Base-by-base conservation (phyloP, 805 yeast genomes). In the Zygotorulaspora florentina region DNA sequence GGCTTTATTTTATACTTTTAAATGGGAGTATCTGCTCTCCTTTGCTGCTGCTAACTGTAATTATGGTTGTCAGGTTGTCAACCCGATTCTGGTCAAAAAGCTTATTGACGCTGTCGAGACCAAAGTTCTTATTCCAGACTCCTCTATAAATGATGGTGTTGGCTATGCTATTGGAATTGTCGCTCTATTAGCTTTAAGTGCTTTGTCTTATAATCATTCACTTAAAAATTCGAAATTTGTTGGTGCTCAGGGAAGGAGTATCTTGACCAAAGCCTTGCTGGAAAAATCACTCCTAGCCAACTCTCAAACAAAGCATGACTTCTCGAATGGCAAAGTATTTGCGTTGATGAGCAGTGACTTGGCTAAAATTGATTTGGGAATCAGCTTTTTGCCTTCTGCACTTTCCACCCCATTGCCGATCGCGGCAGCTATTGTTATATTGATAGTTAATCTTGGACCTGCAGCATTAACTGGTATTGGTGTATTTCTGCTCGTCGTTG, bases 261-360 rank as follows among this genome's bases (percentile, higher is more conserved):
- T 83, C 7, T 63, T 87, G 40, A 83, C 85, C 2, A 80, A 85
- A 40, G 81, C 82, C 2, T 59, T 86, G 25, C 68, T 84, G 40
- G 79, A 77, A 44, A 87, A 87, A 58, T 73, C 89, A 0, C 76
- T 85, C 53, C 69, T 59, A 37, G 69, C 86, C 10, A 74, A 75
- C 50, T 74, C 80, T 4, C 65, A 69, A 40, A 73, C 88, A 2
- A 73, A 75, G 43, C 74, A 75, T 53, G 65, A 70, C 39, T 85
- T 62, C 58, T 74, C 89, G 0, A 67, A 79, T 13, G 81, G 89
- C 25, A 76, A 73, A 43, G 73, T 87, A 48, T 85, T 95, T 11
- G 80, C 88, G 4, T 60, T 86, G 62, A 73, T 87, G 73, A 83
- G 90, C 30, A 81, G 90, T 3, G 95, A 87, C 62, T 70, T 86